A percentile compares a stretch with the other conserved stretches of the same genome.
phyloP scores from a whole-genome alignment of 768 basidiomycete species.

The Austroboletus festivus region DNA sequence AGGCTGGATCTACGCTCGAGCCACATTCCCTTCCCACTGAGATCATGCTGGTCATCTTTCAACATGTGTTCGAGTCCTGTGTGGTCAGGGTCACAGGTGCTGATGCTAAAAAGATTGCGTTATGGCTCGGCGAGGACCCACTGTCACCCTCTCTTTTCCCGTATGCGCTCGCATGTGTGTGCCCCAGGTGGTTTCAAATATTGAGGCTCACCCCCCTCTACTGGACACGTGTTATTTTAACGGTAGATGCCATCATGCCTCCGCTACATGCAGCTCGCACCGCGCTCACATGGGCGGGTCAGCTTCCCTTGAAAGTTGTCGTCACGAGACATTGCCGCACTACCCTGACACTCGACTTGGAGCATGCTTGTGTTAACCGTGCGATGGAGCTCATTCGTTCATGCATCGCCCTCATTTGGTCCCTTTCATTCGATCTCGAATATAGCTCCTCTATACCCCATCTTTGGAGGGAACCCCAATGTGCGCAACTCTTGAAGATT shows the following conservation, averaged over 20 bases:
- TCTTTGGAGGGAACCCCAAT: too few species aligned
- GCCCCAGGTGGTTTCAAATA: conserved; percentile 7
- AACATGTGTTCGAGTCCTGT: conserved; percentile 5
- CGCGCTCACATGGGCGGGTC: conserved; percentile 3
- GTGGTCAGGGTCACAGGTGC: not conserved
- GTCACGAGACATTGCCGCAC: conserved; percentile 5
- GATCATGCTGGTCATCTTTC: conserved; percentile 9
- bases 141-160: conserved; percentile 9
- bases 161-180: conserved; percentile 7
- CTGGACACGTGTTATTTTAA: conserved; percentile 10
- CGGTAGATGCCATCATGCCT: not conserved
- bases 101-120: not conserved
- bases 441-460: conserved; percentile 1
- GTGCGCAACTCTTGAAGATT: too few species aligned
- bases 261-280: not conserved
- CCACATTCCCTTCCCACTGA: conserved; percentile 13
- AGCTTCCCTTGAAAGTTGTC: conserved; percentile 2
- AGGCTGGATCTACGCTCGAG: not conserved
- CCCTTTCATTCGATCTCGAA: conserved; percentile 1
- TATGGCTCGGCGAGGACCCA: conserved; percentile 9
- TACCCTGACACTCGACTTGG: conserved; percentile 1
- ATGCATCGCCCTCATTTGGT: not conserved
- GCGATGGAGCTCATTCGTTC: conserved; percentile 6
- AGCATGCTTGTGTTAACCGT: not conserved
- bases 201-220: conserved; percentile 1